phyloP scores from a whole-genome alignment of 441 rosid species.

The Kokia cookei region DNA sequence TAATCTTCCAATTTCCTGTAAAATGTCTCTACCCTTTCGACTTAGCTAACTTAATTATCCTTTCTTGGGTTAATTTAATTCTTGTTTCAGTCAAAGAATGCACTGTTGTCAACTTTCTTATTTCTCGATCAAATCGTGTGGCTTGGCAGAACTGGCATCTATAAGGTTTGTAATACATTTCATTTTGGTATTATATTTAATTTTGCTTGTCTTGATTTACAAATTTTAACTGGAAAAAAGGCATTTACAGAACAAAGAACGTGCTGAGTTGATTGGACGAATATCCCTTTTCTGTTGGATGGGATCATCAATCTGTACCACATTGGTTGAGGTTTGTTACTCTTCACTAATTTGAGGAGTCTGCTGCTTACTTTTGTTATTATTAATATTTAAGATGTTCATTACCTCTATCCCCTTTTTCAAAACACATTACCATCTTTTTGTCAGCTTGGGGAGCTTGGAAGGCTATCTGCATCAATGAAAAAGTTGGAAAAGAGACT shows the following conservation, averaged over 20 bases:
- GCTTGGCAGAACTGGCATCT: slow-evolving; percentile 91
- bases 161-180: slow-evolving; percentile 46
- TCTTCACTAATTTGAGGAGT: slow-evolving; percentile 2
- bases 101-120: slow-evolving; percentile 76
- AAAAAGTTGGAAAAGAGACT: slow-evolving; percentile 78
- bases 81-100: slow-evolving; percentile 83
- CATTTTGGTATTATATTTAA: not conserved
- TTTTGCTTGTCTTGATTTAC: not conserved
- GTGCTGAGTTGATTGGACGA: slow-evolving; percentile 71
- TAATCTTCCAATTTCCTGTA: not conserved
- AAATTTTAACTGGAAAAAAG: not conserved
- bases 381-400: not conserved
- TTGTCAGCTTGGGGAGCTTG: slow-evolving; percentile 73
- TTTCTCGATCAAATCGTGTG: slow-evolving; percentile 97
- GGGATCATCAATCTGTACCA: slow-evolving; percentile 72
- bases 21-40: not conserved
- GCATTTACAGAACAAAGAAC: slow-evolving; percentile 69
- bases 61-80: not conserved
- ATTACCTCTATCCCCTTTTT: not conserved
- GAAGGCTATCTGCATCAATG: slow-evolving; percentile 75
- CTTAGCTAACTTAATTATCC: slow-evolving; percentile 1
- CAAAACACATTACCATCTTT: not conserved
- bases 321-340: slow-evolving; percentile 79
- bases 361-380: not conserved
- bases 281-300: slow-evolving; percentile 93